Conservation (phyloP, 1,284 basidiomycete genomes). For the Trametes pubescens region DNA sequence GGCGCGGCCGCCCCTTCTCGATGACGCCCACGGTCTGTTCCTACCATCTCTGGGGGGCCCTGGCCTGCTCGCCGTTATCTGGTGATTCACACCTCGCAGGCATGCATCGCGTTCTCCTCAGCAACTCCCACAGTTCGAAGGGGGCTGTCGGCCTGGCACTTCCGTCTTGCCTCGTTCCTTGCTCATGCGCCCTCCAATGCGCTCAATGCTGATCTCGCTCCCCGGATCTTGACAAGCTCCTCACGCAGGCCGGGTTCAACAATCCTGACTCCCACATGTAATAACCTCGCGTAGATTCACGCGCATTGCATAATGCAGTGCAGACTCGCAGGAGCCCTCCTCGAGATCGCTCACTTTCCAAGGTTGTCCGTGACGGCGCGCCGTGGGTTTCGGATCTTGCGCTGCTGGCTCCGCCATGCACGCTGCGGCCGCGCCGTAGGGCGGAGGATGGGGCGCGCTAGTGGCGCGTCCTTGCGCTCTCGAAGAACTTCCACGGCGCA, state of each 20-base stretch:
- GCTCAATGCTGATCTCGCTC: slow-evolving; percentile 22
- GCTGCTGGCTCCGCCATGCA: slow-evolving; percentile 13
- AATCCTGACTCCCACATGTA: slow-evolving; percentile 22
- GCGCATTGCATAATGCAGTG: not conserved
- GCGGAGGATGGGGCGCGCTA: slow-evolving; percentile 6
- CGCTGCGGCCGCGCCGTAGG: slow-evolving; percentile 11
- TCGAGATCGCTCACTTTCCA: slow-evolving; percentile 29
- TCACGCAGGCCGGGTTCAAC: not conserved
- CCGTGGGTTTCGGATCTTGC: slow-evolving; percentile 13
- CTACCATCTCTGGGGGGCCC: slow-evolving; percentile 8
- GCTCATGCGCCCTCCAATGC: slow-evolving; percentile 9
- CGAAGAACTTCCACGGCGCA: slow-evolving; percentile 7
- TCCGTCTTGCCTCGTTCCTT: slow-evolving; percentile 10
- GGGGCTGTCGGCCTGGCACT: slow-evolving; percentile 17
- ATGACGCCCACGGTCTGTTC: slow-evolving; percentile 10
- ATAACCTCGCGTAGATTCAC: slow-evolving; percentile 20
- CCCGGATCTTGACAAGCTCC: slow-evolving; percentile 21
- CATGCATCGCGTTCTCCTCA: too few species aligned
- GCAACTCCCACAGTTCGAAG: slow-evolving; percentile 3
- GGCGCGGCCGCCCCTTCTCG: slow-evolving; percentile 8
- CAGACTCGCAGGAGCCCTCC: slow-evolving; percentile 8
- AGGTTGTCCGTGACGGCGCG: slow-evolving; percentile 7
- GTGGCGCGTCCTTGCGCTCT: not conserved
- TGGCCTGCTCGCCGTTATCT: slow-evolving; percentile 5
- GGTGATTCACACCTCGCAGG: slow-evolving; percentile 15